Conservation (phyloP, 257 asterid genomes). For the Marsdenia floribunda region DNA sequence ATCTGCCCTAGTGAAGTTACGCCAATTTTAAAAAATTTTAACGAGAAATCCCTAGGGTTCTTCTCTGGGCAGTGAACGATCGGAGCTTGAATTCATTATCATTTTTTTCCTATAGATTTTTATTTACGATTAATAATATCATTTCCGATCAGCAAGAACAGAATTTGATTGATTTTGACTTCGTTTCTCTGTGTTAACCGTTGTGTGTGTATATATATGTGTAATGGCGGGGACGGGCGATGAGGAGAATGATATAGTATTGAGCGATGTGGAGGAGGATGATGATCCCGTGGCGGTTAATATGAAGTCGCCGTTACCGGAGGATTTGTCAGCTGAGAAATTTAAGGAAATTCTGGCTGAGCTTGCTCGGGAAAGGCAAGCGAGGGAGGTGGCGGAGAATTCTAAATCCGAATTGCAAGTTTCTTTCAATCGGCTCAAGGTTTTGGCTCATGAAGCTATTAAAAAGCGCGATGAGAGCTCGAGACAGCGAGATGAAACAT, state of each 20-base stretch:
- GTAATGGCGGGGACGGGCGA: conserved; percentile 58
- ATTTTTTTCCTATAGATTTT: no score
- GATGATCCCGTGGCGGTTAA: conserved; percentile 68
- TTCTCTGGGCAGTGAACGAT: background rate
- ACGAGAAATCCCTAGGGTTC: background rate
- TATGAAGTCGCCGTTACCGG: conserved; percentile 33
- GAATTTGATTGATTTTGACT: conserved; percentile 3
- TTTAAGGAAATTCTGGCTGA: conserved; percentile 58
- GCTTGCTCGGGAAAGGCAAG: conserved; percentile 83
- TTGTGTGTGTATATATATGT: background rate
- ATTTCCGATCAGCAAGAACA: background rate
- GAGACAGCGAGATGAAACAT: conserved; percentile 72
- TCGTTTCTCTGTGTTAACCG: conserved; percentile 2
- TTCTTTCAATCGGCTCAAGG: conserved; percentile 66
- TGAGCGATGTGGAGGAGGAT: conserved; percentile 94
- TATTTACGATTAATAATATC: background rate
- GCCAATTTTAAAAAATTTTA: background rate
- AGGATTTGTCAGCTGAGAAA: conserved; percentile 53
- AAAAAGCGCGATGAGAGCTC: conserved; percentile 82
- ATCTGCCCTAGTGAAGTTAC: background rate
- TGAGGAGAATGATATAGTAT: conserved; percentile 61
- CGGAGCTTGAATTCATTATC: background rate
- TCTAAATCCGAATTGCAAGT: conserved; percentile 66
- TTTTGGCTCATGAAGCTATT: conserved; percentile 79
- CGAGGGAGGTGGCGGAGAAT: conserved; percentile 71